These are phyloP conservation scores for Citrullus amarus DNA, from an alignment of 306 rosid species.

Conservation along the genomic window DNA sequence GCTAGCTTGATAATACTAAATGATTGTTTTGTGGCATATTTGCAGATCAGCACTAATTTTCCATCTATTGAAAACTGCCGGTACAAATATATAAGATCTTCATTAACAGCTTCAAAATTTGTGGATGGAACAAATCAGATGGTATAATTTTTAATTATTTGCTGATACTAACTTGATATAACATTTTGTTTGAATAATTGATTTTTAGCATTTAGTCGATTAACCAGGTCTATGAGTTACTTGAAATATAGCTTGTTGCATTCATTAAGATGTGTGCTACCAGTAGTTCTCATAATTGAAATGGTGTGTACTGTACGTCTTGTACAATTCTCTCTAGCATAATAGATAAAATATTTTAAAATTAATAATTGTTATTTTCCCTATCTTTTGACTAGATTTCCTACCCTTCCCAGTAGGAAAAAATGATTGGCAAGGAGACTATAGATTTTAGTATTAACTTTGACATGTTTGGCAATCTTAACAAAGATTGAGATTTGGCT, in stretches of 20 bases:
- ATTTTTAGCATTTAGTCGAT: neutral
- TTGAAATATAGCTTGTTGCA: conserved; percentile 3
- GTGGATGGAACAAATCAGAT: conserved; percentile 31
- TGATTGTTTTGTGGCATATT: conserved; percentile 12
- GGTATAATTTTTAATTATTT: conserved; percentile 34
- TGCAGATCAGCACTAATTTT: conserved; percentile 40
- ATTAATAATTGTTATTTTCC: neutral
- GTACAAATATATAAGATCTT: conserved; percentile 28
- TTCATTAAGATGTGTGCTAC: neutral
- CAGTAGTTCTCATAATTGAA: neutral
- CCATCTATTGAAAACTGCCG: conserved; percentile 27
- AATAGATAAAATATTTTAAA: neutral
- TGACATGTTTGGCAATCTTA: neutral
- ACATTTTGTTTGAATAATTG: neutral
- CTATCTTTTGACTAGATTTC: neutral
- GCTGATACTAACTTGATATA: neutral
- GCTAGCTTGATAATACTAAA: conserved; percentile 1
- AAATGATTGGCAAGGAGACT: neutral
- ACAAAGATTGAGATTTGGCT: neutral
- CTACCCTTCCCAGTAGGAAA: neutral
- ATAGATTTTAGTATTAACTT: neutral
- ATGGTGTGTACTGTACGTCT: neutral
- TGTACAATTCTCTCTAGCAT: neutral
- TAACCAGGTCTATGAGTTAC: neutral
- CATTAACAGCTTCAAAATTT: conserved; percentile 41